Base-by-base conservation (phyloP, 106 monocot species). In the Cymbidium sinense region DNA sequence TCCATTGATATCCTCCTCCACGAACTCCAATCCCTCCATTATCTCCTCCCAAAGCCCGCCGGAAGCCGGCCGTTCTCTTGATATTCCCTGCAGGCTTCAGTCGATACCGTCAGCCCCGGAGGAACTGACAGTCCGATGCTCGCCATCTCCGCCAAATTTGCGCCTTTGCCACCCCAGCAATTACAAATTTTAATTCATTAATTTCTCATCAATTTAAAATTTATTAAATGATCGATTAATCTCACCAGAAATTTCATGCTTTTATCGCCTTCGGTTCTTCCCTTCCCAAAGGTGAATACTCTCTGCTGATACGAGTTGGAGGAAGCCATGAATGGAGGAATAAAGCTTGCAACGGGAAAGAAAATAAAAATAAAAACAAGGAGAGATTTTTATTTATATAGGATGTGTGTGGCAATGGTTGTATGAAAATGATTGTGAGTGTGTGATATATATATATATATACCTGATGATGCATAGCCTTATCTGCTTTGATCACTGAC, bases 141-240 rank as follows among this genome's bases (percentile, higher is more conserved):
- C 37, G 96, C 86, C 93, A 96, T 96, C 79, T 96, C 96, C 47
- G 96, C 96, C 85, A 96, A 50, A 82, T 96, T 96, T 35, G 96
- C 96, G 2, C 96, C 96, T 47, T 96, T 96, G 4, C 96, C 96
- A 11, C 96, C 96, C 58, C 94, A 47, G 74, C 9, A 2, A 47
- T 13, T 11, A 47, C 13, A 47, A 47, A 0, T 0, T 15, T 39
- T 39, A 7, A 39, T 39, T 4, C 37, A 4, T 39, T 23, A 21
- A 10, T 41, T 15, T 43, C 34, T 28, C 27, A 33, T 15, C 52
- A 74, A 23, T n/a, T 6, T n/a, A 28, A 28, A n/a, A 28, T 3
- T 29, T 28, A 7, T 0, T 27, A 21, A 28, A 27, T 64, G 11
- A 44, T 1, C 50, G n/a, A 29, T 0, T 7, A 9, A 41, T 41